Conservation (phyloP, 495 filamentous ascomycete genomes). For the Penicillium cinerascens region DNA sequence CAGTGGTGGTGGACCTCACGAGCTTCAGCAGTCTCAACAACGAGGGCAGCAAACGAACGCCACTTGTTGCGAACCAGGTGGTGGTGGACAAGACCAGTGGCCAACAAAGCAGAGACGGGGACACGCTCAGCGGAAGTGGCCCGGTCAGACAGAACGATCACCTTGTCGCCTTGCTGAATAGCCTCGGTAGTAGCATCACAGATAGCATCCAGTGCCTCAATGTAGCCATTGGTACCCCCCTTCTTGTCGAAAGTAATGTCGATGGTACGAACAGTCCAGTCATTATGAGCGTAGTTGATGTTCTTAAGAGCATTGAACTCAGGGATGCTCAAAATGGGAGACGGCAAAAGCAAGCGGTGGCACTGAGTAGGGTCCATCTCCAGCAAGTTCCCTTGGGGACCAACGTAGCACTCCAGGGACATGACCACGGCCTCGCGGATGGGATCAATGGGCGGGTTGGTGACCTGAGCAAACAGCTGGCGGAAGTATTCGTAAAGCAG, state of each 20-base stretch:
- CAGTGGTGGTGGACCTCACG: slow-evolving; percentile 99
- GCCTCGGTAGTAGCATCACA: slow-evolving; percentile 82
- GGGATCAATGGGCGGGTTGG: slow-evolving; percentile 97
- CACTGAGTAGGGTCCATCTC: slow-evolving; percentile 94
- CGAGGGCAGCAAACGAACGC: slow-evolving; percentile 82
- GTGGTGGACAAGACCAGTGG: slow-evolving; percentile 94
- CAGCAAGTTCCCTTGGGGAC: slow-evolving; percentile 93
- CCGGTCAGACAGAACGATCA: slow-evolving; percentile 90
- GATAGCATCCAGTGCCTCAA: slow-evolving; percentile 85
- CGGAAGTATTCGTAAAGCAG: slow-evolving; percentile 98
- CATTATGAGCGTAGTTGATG: slow-evolving; percentile 67
- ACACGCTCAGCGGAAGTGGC: slow-evolving; percentile 81
- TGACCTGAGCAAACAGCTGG: slow-evolving; percentile 98
- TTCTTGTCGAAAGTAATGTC: slow-evolving; percentile 94
- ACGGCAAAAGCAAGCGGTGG: slow-evolving; percentile 78
- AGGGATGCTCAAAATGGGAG: slow-evolving; percentile 84
- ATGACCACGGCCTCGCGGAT: slow-evolving; percentile 99
- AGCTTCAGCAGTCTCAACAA: slow-evolving; percentile 94
- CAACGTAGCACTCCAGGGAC: slow-evolving; percentile 97
- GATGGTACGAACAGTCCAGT: slow-evolving; percentile 91
- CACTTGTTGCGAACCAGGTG: slow-evolving; percentile 96
- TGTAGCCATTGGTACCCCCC: slow-evolving; percentile 81
- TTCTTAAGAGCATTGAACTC: slow-evolving; percentile 90
- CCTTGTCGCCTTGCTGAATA: slow-evolving; percentile 78
- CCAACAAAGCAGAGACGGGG: slow-evolving; percentile 82